Percentiles rank a stretch among this genome's conserved stretches.
These are phyloP conservation scores for Hylodesmum podocarpum DNA, from an alignment of 306 rosid species.

Conservation along the genomic window DNA sequence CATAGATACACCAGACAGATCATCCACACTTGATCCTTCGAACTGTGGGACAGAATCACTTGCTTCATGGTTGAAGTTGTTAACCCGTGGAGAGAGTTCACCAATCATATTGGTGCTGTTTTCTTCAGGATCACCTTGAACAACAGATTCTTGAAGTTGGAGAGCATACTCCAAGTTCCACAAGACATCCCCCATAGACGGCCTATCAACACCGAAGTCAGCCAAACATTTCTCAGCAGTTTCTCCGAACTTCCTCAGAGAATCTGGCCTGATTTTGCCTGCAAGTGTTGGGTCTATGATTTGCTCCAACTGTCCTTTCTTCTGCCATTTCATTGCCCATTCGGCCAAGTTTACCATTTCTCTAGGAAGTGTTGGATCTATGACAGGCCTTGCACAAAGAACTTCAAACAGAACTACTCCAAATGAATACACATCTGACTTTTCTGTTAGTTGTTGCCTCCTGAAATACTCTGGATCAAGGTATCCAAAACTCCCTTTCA, in stretches of 20 bases:
- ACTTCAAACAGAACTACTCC: slow-evolving; percentile 90
- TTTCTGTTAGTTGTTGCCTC: slow-evolving; percentile 84
- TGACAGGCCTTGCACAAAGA: slow-evolving; percentile 85
- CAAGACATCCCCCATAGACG: slow-evolving; percentile 91
- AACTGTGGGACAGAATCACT: slow-evolving; percentile 45
- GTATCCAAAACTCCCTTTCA: slow-evolving; percentile 86
- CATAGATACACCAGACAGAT: slow-evolving; percentile 90
- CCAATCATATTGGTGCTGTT: slow-evolving; percentile 86
- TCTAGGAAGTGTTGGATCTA: slow-evolving; percentile 81
- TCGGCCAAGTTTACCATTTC: slow-evolving; percentile 92
- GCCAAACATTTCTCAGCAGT: slow-evolving; percentile 92
- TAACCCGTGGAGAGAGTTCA: slow-evolving; percentile 76
- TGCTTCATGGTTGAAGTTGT: slow-evolving; percentile 50
- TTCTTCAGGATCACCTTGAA: slow-evolving; percentile 74
- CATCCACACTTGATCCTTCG: slow-evolving; percentile 52
- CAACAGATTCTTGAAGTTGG: slow-evolving; percentile 75
- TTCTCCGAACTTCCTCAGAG: slow-evolving; percentile 84
- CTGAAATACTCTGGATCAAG: slow-evolving; percentile 92
- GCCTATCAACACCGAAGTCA: slow-evolving; percentile 78
- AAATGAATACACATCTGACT: slow-evolving; percentile 86
- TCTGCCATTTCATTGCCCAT: slow-evolving; percentile 95
- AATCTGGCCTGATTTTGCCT: slow-evolving; percentile 70
- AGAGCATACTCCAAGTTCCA: slow-evolving; percentile 88
- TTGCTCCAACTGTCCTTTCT: slow-evolving; percentile 73
- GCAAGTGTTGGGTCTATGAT: slow-evolving; percentile 67